A percentile compares a stretch with the other conserved stretches of the same genome.
These are phyloP conservation scores for Ganoderma lucidum DNA, from an alignment of 1,284 basidiomycete genomes.

Conservation along the genomic window DNA sequence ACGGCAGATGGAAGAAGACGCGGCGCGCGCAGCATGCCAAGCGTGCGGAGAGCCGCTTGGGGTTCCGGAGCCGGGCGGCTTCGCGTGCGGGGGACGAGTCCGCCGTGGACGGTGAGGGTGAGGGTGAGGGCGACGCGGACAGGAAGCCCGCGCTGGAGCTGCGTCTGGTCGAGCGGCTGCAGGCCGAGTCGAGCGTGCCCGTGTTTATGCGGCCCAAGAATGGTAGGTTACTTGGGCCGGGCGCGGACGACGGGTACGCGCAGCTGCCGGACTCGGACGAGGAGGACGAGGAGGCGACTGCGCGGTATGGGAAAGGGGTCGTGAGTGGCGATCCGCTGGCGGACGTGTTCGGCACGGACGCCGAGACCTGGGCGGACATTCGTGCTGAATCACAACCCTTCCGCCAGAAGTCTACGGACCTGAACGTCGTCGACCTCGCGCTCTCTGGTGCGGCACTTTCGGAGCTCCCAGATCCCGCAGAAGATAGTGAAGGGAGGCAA, in stretches of 20 bases:
- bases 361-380: slow-evolving; percentile 67
- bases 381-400: slow-evolving; percentile 42
- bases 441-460: slow-evolving; percentile 58
- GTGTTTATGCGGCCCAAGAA: slow-evolving; percentile 39
- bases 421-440: slow-evolving; percentile 60
- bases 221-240: slow-evolving; percentile 32
- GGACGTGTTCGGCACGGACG: slow-evolving; percentile 65
- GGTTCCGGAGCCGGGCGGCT: slow-evolving; percentile 38
- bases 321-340: slow-evolving; percentile 49
- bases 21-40: slow-evolving; percentile 64
- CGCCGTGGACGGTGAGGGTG: slow-evolving; percentile 15
- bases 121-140: slow-evolving; percentile 34
- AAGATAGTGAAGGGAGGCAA: slow-evolving; percentile 35
- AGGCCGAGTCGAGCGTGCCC: slow-evolving; percentile 46
- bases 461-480: slow-evolving; percentile 45
- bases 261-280: slow-evolving; percentile 32
- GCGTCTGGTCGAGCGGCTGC: slow-evolving; percentile 57
- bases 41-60: slow-evolving; percentile 54
- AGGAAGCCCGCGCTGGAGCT: slow-evolving; percentile 54
- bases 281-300: slow-evolving; percentile 36
- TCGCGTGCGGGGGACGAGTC: slow-evolving; percentile 34
- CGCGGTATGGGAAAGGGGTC: slow-evolving; percentile 30
- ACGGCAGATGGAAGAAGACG: slow-evolving; percentile 77
- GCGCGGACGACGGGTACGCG: slow-evolving; percentile 33
- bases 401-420: slow-evolving; percentile 42